These are phyloP conservation scores for Solanum clarkiae DNA, from an alignment of 257 asterid genomes.

Conservation along the genomic window DNA sequence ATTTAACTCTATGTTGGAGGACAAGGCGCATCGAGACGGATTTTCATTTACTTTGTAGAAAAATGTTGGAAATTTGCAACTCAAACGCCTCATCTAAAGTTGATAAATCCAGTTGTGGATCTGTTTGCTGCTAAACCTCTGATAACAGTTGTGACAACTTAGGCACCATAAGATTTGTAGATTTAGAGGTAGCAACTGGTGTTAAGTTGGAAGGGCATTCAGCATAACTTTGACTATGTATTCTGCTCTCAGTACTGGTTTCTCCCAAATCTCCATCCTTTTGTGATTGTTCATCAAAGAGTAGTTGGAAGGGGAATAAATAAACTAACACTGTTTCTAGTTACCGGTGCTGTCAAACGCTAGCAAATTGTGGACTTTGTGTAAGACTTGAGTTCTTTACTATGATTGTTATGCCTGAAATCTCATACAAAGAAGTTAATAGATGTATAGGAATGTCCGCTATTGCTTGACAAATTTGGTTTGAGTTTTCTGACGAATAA, in stretches of 20 bases:
- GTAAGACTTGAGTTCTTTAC: background rate
- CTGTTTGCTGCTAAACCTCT: background rate
- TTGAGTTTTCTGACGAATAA: background rate
- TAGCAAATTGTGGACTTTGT: background rate
- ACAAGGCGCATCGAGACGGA: background rate
- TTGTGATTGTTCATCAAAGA: background rate
- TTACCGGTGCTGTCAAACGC: background rate
- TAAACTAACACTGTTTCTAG: background rate
- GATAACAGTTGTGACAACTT: background rate
- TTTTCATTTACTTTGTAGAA: background rate
- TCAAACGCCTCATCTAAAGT: background rate
- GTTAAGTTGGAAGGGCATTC: background rate
- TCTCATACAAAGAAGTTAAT: background rate
- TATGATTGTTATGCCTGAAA: background rate
- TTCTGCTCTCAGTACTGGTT: background rate
- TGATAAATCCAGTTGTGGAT: background rate
- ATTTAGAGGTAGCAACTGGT: background rate
- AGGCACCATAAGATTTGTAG: background rate
- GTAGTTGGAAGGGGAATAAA: background rate
- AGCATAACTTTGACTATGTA: background rate
- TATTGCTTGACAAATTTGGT: background rate
- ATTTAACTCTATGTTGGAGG: background rate
- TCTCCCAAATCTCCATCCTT: background rate
- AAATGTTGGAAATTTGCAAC: background rate
- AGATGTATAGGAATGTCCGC: background rate